These are phyloP conservation scores for Danielozyma ontarioensis DNA, from an alignment of 805 yeast genomes.

Conservation along the genomic window DNA sequence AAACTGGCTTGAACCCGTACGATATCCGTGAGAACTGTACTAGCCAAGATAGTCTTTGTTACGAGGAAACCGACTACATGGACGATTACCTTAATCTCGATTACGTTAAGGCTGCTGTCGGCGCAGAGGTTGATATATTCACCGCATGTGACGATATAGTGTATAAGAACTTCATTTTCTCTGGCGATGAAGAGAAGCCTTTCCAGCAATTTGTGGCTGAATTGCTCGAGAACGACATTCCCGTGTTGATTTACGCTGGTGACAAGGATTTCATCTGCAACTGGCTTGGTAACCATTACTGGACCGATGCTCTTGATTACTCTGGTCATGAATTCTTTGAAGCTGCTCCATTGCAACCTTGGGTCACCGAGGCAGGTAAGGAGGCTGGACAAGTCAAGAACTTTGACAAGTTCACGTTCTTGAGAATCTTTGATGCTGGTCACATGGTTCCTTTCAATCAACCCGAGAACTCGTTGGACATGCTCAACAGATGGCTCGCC, in stretches of 20 bases:
- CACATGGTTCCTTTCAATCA: slow-evolving; percentile 95
- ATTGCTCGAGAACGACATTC: slow-evolving; percentile 62
- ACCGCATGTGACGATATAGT: slow-evolving; percentile 47
- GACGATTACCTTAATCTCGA: slow-evolving; percentile 50
- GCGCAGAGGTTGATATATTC: slow-evolving; percentile 47
- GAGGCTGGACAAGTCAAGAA: slow-evolving; percentile 72
- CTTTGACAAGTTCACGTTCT: slow-evolving; percentile 67
- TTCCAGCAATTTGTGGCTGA: slow-evolving; percentile 71
- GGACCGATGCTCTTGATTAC: slow-evolving; percentile 50
- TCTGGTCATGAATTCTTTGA: slow-evolving; percentile 13
- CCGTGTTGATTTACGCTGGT: slow-evolving; percentile 89
- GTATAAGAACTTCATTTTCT: slow-evolving; percentile 57
- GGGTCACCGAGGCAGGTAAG: slow-evolving; percentile 11
- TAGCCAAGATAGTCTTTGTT: slow-evolving; percentile 49
- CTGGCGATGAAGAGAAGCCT: slow-evolving; percentile 93
- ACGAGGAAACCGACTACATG: slow-evolving; percentile 44
- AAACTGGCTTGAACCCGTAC: slow-evolving; percentile 58
- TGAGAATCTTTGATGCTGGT: slow-evolving; percentile 85
- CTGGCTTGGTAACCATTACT: slow-evolving; percentile 86
- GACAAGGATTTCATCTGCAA: slow-evolving; percentile 90
- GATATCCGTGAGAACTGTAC: slow-evolving; percentile 53
- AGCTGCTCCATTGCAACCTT: slow-evolving; percentile 12
- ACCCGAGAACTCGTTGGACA: slow-evolving; percentile 69
- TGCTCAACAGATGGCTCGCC: slow-evolving; percentile 80
- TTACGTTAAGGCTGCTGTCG: slow-evolving; percentile 49